Evolutionary conservation across 495 filamentous ascomycete genomes (phyloP).

Genomic region (Lindgomyces ingoldianus): DNA sequence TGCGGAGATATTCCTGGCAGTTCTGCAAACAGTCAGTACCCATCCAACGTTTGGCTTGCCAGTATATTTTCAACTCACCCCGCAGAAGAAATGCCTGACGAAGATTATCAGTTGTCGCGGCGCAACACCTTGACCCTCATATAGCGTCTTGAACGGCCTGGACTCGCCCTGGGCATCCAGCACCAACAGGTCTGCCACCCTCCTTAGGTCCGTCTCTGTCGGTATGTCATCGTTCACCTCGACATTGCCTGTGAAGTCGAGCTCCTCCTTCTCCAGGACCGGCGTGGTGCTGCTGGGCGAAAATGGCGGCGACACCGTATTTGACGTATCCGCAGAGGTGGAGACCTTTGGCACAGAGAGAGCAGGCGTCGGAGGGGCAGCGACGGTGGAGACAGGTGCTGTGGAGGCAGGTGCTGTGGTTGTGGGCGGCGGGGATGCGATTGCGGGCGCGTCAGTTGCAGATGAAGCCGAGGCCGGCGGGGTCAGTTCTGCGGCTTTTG

Average conservation of each 20-base stretch:
- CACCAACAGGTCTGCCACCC: conserved; percentile 54
- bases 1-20: conserved; percentile 72
- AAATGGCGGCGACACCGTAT: conserved; percentile 10
- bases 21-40: conserved; percentile 50
- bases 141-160: conserved; percentile 68
- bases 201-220: conserved; percentile 22
- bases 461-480: not conserved
- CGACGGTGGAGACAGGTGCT: not conserved
- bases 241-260: conserved; percentile 35
- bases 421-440: not conserved
- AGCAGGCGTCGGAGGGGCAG: conserved; percentile 12
- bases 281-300: conserved; percentile 28
- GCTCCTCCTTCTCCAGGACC: conserved; percentile 26
- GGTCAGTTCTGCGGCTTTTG: conserved; percentile 1
- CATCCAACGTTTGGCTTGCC: not conserved
- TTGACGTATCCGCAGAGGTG: conserved; percentile 8
- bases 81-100: conserved; percentile 88
- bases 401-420: not conserved
- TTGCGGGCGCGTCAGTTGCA: not conserved
- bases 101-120: conserved; percentile 72
- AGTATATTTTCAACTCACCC: conserved; percentile 55
- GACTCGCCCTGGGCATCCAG: conserved; percentile 65
- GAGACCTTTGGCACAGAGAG: conserved; percentile 11
- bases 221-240: conserved; percentile 35
- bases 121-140: conserved; percentile 50